These are phyloP conservation scores for Coniochaeta sp. DNA, from an alignment of 2,329 filamentous ascomycete genomes.

Conservation along the genomic window DNA sequence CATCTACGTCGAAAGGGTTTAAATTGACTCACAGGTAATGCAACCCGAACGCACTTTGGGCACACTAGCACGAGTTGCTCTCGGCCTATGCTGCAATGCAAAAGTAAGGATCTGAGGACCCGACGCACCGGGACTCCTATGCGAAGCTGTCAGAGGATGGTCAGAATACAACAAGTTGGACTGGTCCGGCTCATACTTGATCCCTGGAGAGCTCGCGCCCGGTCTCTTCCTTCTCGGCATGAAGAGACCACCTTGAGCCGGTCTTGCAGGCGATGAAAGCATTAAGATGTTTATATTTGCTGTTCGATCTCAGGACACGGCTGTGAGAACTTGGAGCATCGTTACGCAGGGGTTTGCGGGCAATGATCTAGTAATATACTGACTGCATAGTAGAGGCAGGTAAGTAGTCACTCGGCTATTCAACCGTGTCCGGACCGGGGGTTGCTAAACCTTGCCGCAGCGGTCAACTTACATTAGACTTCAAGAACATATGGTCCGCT, in stretches of 20 bases:
- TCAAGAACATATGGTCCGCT: not conserved
- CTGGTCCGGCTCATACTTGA: not conserved
- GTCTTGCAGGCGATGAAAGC: not conserved
- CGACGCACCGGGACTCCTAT: not conserved
- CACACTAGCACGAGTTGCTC: slow-evolving; percentile 21
- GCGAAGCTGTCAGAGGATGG: not conserved
- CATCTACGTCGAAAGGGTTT: not conserved
- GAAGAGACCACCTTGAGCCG: not conserved
- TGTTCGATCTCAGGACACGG: not conserved
- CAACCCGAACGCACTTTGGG: slow-evolving; percentile 24
- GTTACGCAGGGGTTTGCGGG: not conserved
- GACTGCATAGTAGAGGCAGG: too few species aligned
- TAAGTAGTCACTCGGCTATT: not conserved
- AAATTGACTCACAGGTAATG: slow-evolving; percentile 20
- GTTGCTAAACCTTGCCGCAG: not conserved
- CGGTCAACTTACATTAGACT: not conserved
- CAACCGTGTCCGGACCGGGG: not conserved
- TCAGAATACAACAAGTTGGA: not conserved
- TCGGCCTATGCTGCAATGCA: slow-evolving; percentile 20
- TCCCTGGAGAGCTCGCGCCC: not conserved
- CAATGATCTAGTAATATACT: not conserved
- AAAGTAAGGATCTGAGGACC: slow-evolving; percentile 19
- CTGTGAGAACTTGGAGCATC: not conserved
- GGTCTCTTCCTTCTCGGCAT: not conserved
- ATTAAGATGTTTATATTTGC: not conserved